Evolutionary conservation across 495 filamentous ascomycete species (phyloP).

Genomic region (Rhypophila decipiens): DNA sequence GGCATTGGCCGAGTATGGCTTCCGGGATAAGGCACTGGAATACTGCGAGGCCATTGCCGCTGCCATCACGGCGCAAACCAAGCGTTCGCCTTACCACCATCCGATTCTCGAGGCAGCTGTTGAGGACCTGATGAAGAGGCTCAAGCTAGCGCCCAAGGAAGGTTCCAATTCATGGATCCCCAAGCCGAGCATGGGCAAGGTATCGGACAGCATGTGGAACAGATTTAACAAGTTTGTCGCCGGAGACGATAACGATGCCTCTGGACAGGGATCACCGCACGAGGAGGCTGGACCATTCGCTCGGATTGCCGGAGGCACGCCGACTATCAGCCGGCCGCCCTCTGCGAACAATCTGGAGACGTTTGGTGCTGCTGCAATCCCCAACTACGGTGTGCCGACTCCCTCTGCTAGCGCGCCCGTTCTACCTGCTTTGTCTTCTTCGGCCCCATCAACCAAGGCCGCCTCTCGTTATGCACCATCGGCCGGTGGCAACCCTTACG

Average conservation of each 20-base stretch:
- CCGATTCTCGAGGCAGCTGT: conserved; percentile 62
- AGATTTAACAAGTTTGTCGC: conserved; percentile 92
- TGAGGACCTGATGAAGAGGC: conserved; percentile 74
- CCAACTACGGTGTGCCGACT: conserved; percentile 25
- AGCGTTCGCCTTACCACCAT: conserved; percentile 78
- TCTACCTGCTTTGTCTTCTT: conserved; percentile 3
- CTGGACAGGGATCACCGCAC: conserved; percentile 51
- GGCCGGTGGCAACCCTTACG: conserved; percentile 24
- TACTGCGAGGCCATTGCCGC: conserved; percentile 83
- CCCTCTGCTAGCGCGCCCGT: conserved; percentile 26
- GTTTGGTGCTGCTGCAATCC: conserved; percentile 32
- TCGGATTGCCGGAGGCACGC: conserved; percentile 68
- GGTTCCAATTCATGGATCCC: conserved; percentile 69
- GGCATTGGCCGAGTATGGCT: conserved; percentile 75
- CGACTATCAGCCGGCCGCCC: conserved; percentile 73
- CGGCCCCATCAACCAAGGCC: conserved; percentile 31
- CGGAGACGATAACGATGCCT: conserved; percentile 70
- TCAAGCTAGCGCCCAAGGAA: conserved; percentile 79
- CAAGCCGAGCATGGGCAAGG: conserved; percentile 90
- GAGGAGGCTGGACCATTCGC: conserved; percentile 74
- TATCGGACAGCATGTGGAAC: conserved; percentile 79
- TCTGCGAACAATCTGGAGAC: conserved; percentile 74
- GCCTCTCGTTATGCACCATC: conserved; percentile 61
- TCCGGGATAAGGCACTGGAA: conserved; percentile 71
- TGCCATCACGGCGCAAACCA: conserved; percentile 76